These are phyloP conservation scores for Aspergillus sp. DNA, from an alignment of 2,329 filamentous ascomycete genomes.

Conservation along the genomic window DNA sequence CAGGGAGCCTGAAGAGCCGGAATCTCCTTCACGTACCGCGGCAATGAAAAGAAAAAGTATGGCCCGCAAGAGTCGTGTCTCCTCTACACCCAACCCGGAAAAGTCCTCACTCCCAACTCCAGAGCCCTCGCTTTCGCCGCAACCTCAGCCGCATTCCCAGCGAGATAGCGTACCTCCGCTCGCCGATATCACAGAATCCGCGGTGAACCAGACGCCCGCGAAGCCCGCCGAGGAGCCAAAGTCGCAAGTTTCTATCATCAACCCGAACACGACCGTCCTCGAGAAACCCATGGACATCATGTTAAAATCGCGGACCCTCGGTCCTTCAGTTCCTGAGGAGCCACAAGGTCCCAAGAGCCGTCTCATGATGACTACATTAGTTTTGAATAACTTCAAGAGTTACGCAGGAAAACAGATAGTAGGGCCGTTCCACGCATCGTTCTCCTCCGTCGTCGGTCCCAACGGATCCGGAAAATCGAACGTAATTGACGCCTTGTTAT, in stretches of 20 bases:
- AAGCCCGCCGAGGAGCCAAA: conserved; percentile 45
- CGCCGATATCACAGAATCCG: conserved; percentile 69
- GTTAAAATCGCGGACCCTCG: conserved; percentile 75
- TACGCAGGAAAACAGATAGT: conserved; percentile 95
- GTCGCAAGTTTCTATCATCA: conserved; percentile 62
- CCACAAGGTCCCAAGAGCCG: conserved; percentile 76
- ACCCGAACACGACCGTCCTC: conserved; percentile 72
- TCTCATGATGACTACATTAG: conserved; percentile 88
- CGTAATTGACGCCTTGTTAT: conserved; percentile 95
- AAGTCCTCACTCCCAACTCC: conserved; percentile 48
- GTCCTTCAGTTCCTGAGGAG: conserved; percentile 66
- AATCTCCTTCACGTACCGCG: conserved; percentile 58
- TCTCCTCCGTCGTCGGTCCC: conserved; percentile 95
- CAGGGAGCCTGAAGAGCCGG: conserved; percentile 47
- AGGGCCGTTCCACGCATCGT: conserved; percentile 93
- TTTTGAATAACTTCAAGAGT: conserved; percentile 97
- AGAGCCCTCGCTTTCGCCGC: conserved; percentile 55
- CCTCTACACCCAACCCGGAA: conserved; percentile 40
- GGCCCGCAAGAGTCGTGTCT: conserved; percentile 43
- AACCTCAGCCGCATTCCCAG: conserved; percentile 38
- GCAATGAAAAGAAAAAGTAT: conserved; percentile 70
- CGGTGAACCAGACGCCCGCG: conserved; percentile 62
- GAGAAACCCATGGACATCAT: conserved; percentile 94
- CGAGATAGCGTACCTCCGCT: conserved; percentile 59
- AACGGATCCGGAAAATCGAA: conserved; percentile 99